A percentile compares a stretch with the other conserved stretches of the same genome.
Conservation (phyloP, 129 eudicot species). For the Flaveria ramosissima region DNA sequence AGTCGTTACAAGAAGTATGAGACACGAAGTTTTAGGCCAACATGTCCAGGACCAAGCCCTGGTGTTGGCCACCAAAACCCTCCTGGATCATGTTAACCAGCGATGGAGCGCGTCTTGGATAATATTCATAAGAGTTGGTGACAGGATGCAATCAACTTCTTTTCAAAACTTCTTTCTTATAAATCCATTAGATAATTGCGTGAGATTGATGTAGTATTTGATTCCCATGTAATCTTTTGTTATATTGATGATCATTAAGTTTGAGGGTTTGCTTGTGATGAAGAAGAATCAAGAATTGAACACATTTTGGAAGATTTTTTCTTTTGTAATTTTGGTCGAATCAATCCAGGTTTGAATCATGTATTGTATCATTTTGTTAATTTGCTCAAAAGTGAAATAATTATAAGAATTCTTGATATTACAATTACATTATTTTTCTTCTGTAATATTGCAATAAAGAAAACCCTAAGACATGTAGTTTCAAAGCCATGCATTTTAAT, state of each 20-base stretch:
- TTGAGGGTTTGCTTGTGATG: constrained; percentile 15
- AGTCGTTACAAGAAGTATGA: constrained; percentile 44
- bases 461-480: neutral
- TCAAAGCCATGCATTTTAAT: too few relatives aligned
- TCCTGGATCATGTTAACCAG: constrained; percentile 35
- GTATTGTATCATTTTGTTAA: constrained; percentile 13
- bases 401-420: neutral
- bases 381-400: constrained; percentile 5
- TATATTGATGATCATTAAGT: neutral
- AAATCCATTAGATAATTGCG: neutral
- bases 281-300: constrained; percentile 6
- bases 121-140: neutral
- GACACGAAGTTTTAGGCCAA: constrained; percentile 49
- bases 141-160: neutral
- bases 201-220: neutral
- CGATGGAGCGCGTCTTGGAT: neutral
- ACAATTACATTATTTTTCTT: neutral
- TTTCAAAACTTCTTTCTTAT: neutral
- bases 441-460: neutral
- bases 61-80: constrained; percentile 55
- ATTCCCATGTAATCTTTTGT: neutral
- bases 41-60: constrained; percentile 57
- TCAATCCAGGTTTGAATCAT: neutral
- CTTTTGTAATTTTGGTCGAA: constrained; percentile 20
- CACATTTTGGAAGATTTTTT: neutral